Evolutionary conservation across 1,284 basidiomycete genomes (phyloP), one percentile per base, ranked within the genome.

Genomic region (Coniferiporia weirii): DNA sequence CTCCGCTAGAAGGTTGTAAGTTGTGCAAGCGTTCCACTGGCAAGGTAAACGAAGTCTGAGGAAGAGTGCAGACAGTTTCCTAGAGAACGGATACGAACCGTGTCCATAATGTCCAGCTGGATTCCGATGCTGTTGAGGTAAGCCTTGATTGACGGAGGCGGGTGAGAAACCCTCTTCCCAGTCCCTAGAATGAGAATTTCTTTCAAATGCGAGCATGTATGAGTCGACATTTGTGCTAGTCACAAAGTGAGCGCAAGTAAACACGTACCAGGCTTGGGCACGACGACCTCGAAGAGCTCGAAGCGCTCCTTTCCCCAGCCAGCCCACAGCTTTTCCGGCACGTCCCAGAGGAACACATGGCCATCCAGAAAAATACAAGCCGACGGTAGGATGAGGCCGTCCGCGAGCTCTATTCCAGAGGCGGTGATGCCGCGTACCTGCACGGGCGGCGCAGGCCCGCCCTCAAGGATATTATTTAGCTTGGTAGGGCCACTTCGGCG

Each of bases 91-190:
- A 4, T 7, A 79, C 87, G 61, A 68, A 95, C 95, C 51, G 94
- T 94, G 69, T 95, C 92, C 87, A 96, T 93, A n/a, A 93, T 79
- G 65, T 98, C 96, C 50, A 95, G 73, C 68, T 95, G 93, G 61
- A 98, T 91, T 5, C 95, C 95, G 43, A 94, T 71, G 44, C 80
- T 75, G 62, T 81, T 89, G 49, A 98, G 68, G 70, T 93, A 84
- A 46, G 82, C 76, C 17, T 86, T 78, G 20, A 98, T 71, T 27
- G 73, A 73, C 4, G 80, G 78, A 13, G 95, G 95, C 1, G 89
- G 85, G 53, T 89, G 87, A 2, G 84, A 73, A 10, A 89, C 81
- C 6, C 77, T 79, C 63, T 78, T 79, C 0, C 96, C 96, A 0
- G 95, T 98, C 0, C 95, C 95, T 17, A 98, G 76, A 3, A 98